These are phyloP conservation scores for Alternaria dauci DNA, from an alignment of 2,329 filamentous ascomycete genomes.

Conservation along the genomic window DNA sequence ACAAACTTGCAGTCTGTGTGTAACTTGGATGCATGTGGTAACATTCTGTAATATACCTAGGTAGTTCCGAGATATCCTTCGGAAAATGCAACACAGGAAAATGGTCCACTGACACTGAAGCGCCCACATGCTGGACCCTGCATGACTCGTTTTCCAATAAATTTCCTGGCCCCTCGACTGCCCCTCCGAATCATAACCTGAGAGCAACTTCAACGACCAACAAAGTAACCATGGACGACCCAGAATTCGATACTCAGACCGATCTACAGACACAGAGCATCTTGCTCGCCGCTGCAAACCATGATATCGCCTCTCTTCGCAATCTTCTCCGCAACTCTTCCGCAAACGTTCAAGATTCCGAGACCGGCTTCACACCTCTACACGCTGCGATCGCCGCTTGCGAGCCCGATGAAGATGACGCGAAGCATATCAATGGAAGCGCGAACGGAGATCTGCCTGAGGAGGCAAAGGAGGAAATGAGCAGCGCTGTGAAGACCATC, in stretches of 20 bases:
- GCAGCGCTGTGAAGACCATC: constrained; percentile 72
- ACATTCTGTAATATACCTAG: background rate
- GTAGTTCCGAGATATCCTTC: background rate
- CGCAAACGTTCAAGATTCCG: constrained; percentile 81
- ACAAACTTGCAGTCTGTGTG: too few species aligned
- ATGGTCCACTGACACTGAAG: background rate
- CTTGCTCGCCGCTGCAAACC: constrained; percentile 71
- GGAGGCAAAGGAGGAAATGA: constrained; percentile 47
- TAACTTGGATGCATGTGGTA: background rate
- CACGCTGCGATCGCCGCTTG: constrained; percentile 83
- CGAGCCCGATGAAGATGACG: constrained; percentile 50
- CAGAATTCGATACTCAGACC: constrained; percentile 49
- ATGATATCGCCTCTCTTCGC: constrained; percentile 73
- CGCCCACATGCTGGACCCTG: constrained; percentile 7
- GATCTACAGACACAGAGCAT: constrained; percentile 65
- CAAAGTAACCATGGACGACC: constrained; percentile 39
- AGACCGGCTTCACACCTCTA: constrained; percentile 85
- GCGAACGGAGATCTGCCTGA: constrained; percentile 38
- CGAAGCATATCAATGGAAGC: constrained; percentile 42
- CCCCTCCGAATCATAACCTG: background rate
- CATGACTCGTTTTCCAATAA: constrained; percentile 23
- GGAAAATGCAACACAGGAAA: background rate
- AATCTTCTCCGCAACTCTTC: constrained; percentile 70
- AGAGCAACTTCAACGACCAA: background rate
- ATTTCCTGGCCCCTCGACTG: constrained; percentile 17